phyloP scores from a whole-genome alignment of 2,329 filamentous ascomycete species.

The Colletotrichum spinosum region DNA sequence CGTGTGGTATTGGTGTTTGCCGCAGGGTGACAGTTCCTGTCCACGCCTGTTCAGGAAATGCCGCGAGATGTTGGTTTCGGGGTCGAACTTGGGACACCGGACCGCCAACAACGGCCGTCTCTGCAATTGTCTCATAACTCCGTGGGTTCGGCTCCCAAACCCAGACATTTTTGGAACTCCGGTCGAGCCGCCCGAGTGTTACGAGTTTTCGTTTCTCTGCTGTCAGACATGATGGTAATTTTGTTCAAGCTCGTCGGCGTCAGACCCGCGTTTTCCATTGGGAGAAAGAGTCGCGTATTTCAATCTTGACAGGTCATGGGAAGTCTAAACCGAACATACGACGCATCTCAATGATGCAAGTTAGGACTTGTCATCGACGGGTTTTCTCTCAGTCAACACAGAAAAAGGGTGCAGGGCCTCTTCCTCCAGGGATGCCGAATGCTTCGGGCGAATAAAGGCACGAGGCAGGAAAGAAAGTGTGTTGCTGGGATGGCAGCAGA shows the following conservation, averaged over 20 bases:
- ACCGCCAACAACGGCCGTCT: slow-evolving; percentile 20
- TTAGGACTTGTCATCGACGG: slow-evolving; percentile 25
- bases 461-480: slow-evolving; percentile 7
- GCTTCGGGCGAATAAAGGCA: slow-evolving; percentile 34
- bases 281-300: neutral
- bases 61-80: slow-evolving; percentile 17
- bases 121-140: slow-evolving; percentile 35
- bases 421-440: slow-evolving; percentile 7
- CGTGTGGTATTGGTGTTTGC: neutral
- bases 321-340: neutral
- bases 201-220: slow-evolving; percentile 16
- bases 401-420: neutral
- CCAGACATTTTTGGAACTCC: slow-evolving; percentile 32
- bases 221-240: slow-evolving; percentile 16
- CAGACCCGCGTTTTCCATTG: neutral
- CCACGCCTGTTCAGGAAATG: slow-evolving; percentile 24
- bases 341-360: slow-evolving; percentile 19
- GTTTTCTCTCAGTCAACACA: slow-evolving; percentile 18
- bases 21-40: slow-evolving; percentile 6
- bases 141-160: slow-evolving; percentile 22
- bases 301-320: slow-evolving; percentile 6
- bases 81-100: slow-evolving; percentile 27
- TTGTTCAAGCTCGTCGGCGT: neutral
- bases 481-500: slow-evolving; percentile 23
- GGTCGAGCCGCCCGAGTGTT: slow-evolving; percentile 27